Base-by-base conservation (phyloP, 768 basidiomycete species). In the Termitomyces titanicus region DNA sequence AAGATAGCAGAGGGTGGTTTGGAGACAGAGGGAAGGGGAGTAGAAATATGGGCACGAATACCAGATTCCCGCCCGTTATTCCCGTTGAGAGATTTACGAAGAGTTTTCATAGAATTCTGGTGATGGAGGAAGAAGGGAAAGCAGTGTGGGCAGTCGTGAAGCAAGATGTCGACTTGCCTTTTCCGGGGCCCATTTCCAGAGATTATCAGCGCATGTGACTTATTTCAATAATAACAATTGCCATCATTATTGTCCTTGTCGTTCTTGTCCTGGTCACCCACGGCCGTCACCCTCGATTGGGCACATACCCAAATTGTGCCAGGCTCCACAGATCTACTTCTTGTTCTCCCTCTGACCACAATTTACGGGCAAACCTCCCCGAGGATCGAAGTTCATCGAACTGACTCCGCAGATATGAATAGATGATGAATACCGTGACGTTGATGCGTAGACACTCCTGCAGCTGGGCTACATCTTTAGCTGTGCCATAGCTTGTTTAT, bases 21-120 rank as follows among this genome's bases (percentile, higher is more conserved):
- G 48, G 85, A 86, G 42, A 91, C 74, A 20, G 84, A 61, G 13
- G 87, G 86, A 24, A 88, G 70, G 3, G 85, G 85, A 0, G 84
- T 87, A 34, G 87, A 88, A 38, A 91, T 88, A 63, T 85, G 81
- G 4, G 83, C 79, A 48, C 83, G 73, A 55, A 78, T 70, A 18
- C 43, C 45, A 8, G 77, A 68, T 31, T 89, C 86, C 64, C 83
- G 84, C 69, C 77, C 74, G 46, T 76, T 76, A 65, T 82, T 85
- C 65, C 79, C 77, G 66, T 84, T 87, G 66, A 92, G 81, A 35
- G 89, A 91, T 70, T 93, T 90, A 54, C 92, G 82, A 42, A 94
- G 80, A 31, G 85, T 80, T 77, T 91, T 92, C 90, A 94, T 94
- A 64, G 68, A 67, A 62, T 55, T 38, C 31, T 51, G 29, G 54